Conservation (phyloP, 768 basidiomycete genomes). For the Phallus indusiatus region DNA sequence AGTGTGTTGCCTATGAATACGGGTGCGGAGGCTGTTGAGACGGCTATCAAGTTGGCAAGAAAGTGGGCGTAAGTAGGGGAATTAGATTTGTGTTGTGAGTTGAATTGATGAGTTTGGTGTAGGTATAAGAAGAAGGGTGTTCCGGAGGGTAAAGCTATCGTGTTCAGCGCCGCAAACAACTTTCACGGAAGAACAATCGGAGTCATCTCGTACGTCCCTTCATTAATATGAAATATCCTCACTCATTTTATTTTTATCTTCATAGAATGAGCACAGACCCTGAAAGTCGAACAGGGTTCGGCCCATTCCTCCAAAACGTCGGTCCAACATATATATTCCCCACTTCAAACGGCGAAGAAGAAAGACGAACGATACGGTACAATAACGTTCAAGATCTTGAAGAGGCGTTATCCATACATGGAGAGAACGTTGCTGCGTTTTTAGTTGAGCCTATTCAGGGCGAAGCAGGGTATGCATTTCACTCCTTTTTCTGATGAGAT, state of each 20-base stretch:
- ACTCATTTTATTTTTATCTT: too few relatives aligned
- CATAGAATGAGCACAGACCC: slow-evolving; percentile 90
- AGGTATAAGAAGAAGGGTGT: slow-evolving; percentile 75
- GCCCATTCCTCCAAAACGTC: slow-evolving; percentile 79
- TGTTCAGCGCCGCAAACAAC: slow-evolving; percentile 81
- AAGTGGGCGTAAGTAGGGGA: slow-evolving; percentile 66
- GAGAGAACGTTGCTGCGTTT: slow-evolving; percentile 82
- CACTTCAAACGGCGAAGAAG: too few relatives aligned
- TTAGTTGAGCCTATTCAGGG: slow-evolving; percentile 97
- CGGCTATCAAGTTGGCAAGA: slow-evolving; percentile 87
- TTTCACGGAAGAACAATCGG: slow-evolving; percentile 94
- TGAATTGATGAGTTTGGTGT: neutral
- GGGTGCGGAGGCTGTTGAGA: slow-evolving; percentile 97
- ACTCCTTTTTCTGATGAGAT: neutral
- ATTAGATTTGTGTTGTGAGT: too few relatives aligned
- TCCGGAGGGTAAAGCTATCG: slow-evolving; percentile 70
- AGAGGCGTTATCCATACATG: slow-evolving; percentile 69
- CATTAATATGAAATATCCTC: neutral
- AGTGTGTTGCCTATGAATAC: slow-evolving; percentile 99
- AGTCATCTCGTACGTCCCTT: slow-evolving; percentile 56
- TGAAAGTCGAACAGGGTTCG: slow-evolving; percentile 78
- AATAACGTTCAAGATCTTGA: slow-evolving; percentile 78
- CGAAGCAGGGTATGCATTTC: slow-evolving; percentile 76
- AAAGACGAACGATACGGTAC: slow-evolving; percentile 60
- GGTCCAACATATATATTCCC: slow-evolving; percentile 70